phyloP scores from a whole-genome alignment of 208 protist species.

The Trypanosoma melophagium region DNA sequence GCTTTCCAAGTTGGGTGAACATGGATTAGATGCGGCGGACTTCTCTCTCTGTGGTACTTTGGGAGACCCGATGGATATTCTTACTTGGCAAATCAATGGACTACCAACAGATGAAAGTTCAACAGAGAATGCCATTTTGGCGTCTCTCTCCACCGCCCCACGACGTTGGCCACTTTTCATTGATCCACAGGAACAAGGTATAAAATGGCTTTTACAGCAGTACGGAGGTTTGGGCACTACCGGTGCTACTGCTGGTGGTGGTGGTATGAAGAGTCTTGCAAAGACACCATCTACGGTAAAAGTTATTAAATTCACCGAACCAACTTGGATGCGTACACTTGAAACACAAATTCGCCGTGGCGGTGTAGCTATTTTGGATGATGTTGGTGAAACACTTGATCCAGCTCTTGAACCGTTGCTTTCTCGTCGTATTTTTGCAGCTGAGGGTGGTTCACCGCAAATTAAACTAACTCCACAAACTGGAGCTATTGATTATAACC shows the following conservation, averaged over 20 bases:
- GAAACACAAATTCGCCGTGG: conserved; percentile 93
- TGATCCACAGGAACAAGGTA: conserved; percentile 95
- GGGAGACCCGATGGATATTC: conserved; percentile 94
- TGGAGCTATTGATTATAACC: conserved; percentile 89
- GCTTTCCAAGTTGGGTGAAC: conserved; percentile 49
- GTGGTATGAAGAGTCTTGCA: conserved; percentile 21
- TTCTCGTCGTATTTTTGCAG: conserved; percentile 78
- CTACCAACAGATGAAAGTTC: conserved; percentile 96
- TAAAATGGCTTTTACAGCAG: conserved; percentile 93
- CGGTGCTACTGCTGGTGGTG: conserved; percentile 31
- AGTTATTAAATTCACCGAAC: conserved; percentile 86
- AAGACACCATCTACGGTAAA: conserved; percentile 51
- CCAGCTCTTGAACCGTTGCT: conserved; percentile 94
- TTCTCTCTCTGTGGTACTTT: conserved; percentile 77
- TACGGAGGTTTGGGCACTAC: conserved; percentile 37
- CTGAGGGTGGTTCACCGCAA: conserved; percentile 72
- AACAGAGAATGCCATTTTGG: conserved; percentile 96
- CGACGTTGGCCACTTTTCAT: conserved; percentile 94
- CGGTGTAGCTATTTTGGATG: conserved; percentile 92
- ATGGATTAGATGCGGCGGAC: conserved; percentile 53
- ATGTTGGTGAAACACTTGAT: conserved; percentile 95
- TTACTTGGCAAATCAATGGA: conserved; percentile 96
- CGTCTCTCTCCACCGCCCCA: conserved; percentile 70
- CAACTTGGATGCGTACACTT: conserved; percentile 91
- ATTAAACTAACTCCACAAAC: conserved; percentile 89